Evolutionary conservation across 768 basidiomycete genomes (phyloP).

Genomic region (Suillus fuscotomentosus): DNA sequence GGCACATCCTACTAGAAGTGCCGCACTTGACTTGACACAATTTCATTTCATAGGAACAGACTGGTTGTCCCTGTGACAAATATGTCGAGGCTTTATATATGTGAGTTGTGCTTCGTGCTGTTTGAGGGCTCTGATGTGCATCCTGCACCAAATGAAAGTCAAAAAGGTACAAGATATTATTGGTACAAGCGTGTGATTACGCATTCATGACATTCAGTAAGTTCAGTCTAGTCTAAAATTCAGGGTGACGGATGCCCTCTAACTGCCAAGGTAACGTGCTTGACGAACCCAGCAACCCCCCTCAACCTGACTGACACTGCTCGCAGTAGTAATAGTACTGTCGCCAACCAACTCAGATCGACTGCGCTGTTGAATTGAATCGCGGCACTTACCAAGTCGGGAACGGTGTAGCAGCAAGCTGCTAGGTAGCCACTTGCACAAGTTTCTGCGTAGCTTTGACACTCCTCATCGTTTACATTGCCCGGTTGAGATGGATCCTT

Average conservation of each 20-base stretch:
- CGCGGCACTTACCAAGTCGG: background rate
- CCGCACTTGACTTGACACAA: background rate
- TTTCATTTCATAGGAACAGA: background rate
- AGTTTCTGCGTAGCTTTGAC: background rate
- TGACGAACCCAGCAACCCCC: background rate
- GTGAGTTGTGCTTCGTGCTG: background rate
- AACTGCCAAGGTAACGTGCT: background rate
- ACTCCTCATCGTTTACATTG: background rate
- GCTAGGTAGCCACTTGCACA: background rate
- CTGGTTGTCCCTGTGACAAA: background rate
- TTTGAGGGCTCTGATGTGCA: background rate
- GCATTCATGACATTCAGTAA: background rate
- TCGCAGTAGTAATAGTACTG: background rate
- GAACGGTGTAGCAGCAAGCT: background rate
- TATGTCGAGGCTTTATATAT: background rate
- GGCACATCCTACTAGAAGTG: background rate
- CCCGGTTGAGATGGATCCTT: background rate
- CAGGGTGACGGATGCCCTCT: background rate
- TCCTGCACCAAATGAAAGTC: background rate
- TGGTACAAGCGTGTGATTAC: background rate
- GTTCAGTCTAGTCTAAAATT: background rate
- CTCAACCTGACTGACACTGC: background rate
- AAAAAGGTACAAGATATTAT: background rate
- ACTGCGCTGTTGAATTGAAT: background rate
- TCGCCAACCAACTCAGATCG: background rate